phyloP scores from a whole-genome alignment of 1,139 yeast genomes.

The Magnusiomyces paraingens region DNA sequence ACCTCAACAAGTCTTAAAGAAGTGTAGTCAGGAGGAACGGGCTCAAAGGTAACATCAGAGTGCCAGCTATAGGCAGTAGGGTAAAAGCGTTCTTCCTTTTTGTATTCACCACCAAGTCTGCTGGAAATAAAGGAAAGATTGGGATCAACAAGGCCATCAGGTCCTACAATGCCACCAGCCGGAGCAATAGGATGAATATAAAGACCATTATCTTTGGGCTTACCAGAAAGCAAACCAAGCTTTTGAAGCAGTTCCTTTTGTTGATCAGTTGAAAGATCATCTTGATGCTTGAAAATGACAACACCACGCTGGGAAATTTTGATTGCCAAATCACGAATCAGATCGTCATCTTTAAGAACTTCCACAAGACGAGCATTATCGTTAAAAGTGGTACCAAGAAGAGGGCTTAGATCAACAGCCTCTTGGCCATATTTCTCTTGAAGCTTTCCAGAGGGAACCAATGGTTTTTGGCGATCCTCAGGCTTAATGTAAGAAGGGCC shows the following conservation, averaged over 20 bases:
- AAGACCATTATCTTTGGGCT: conserved; percentile 7
- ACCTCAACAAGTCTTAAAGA: conserved; percentile 40
- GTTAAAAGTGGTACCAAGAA: neutral
- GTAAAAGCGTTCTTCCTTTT: conserved; percentile 8
- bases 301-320: conserved; percentile 62
- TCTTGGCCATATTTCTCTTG: conserved; percentile 7
- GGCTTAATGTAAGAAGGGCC: conserved; percentile 6
- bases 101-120: neutral
- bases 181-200: conserved; percentile 10
- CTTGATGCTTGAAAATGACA: conserved; percentile 57
- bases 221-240: conserved; percentile 6
- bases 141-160: conserved; percentile 4
- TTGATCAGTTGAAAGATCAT: conserved; percentile 47
- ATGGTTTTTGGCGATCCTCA: conserved; percentile 2
- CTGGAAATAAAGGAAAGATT: conserved; percentile 4
- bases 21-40: conserved; percentile 42
- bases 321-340: conserved; percentile 48
- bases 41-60: conserved; percentile 23
- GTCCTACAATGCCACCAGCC: conserved; percentile 6
- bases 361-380: conserved; percentile 10
- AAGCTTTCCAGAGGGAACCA: neutral
- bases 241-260: conserved; percentile 26
- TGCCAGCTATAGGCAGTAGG: conserved; percentile 35
- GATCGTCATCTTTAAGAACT: conserved; percentile 4
- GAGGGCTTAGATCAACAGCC: conserved; percentile 4